Evolutionary conservation across 192 early-diverging fungal genomes (phyloP), one percentile per base, ranked within the genome.

Genomic region (Coemansia aciculifera): DNA sequence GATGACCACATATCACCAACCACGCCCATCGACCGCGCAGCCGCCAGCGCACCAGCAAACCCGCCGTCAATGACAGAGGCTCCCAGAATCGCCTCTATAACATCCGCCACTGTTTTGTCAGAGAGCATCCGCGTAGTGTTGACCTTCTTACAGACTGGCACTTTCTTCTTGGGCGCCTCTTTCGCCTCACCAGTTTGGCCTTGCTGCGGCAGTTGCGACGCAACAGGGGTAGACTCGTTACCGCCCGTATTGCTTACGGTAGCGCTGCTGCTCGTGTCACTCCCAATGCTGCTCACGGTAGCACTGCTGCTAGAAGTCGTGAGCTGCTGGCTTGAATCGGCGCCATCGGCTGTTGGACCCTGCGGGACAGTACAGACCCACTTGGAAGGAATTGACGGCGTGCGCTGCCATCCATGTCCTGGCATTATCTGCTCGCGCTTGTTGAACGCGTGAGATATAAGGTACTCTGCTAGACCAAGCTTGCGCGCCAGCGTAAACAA

Each of bases 91-190:
- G 95, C 89, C 70, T 97, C 95, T 1, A 97, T 84, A 37, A 90
- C 74, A 81, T 97, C 95, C 0, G 95, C 95, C 32, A 94, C 70
- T 0, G 89, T 88, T 56, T 97, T 97, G 63, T 94, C 89, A 4
- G 90, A 91, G n/a, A 95, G 80, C 42, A 56, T 32, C 12, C 67
- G 69, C 21, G 19, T 31, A n/a, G 62, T 74, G 21, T n/a, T 36
- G 31, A 66, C 17, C 9, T 34, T 11, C 13, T 54, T 54, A 15
- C 51, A 54, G 51, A 54, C 24, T 1, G 51, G 24, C 23, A 29
- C 11, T 15, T 54, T 54, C 51, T 54, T 54, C 51, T 54, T 27
- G 51, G n/a, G 51, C 24, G 51, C 51, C 51, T 54, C 51, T 29
- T 1, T 24, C 4, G 21, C 24, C 24, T n/a, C 24, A 5, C 51